Conservation (phyloP, 225 moss, liverwort and hornwort genomes). For the Sphagnum contortum region DNA sequence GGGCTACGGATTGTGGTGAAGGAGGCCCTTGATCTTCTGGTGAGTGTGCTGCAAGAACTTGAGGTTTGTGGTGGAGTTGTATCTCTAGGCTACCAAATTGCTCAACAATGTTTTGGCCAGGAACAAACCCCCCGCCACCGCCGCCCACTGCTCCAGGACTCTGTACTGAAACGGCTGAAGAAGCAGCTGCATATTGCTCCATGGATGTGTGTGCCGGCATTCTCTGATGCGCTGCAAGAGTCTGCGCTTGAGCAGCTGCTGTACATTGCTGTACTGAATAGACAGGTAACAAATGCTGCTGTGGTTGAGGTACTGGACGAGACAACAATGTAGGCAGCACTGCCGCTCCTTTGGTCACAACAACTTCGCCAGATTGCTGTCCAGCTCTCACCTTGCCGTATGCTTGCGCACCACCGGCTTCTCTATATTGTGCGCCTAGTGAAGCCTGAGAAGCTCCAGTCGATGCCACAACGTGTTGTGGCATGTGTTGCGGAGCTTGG, state of each 20-base stretch:
- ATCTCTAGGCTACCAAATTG: slow-evolving; percentile 44
- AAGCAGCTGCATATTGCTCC: no score
- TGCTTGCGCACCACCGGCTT: slow-evolving; percentile 27
- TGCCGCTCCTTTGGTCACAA: no score
- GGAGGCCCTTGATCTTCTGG: slow-evolving; percentile 23
- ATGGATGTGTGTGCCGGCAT: no score
- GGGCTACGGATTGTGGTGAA: slow-evolving; percentile 20
- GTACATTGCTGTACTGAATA: no score
- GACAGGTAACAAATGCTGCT: no score
- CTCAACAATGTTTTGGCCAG: slow-evolving; percentile 13
- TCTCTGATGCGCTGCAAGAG: no score
- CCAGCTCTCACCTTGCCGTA: background rate
- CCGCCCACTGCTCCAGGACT: slow-evolving; percentile 4
- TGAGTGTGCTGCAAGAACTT: slow-evolving; percentile 3
- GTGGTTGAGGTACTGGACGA: no score
- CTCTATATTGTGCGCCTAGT: slow-evolving; percentile 21
- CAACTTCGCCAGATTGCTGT: no score
- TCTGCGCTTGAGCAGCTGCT: no score
- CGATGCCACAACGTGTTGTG: slow-evolving; percentile 6
- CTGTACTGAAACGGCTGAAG: slow-evolving; percentile 2
- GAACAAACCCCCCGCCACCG: slow-evolving; percentile 16
- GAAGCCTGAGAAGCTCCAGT: slow-evolving; percentile 10
- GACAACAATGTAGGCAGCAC: no score
- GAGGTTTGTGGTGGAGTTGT: slow-evolving; percentile 15
- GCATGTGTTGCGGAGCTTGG: background rate